Evolutionary conservation across 1,284 basidiomycete genomes (phyloP).

Genomic region (Blastosporella zonata): DNA sequence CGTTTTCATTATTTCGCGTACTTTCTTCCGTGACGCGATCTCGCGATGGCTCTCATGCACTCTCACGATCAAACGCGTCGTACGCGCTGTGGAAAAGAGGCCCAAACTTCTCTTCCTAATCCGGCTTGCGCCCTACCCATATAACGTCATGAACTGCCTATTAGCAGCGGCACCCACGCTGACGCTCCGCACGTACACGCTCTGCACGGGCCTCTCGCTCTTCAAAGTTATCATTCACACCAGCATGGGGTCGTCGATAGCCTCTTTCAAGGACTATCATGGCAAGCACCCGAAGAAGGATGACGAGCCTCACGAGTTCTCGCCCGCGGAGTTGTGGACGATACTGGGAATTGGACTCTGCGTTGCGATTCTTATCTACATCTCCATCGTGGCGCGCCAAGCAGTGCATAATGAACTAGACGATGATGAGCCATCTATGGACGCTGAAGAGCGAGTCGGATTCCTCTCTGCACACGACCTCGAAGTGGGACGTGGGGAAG

Average conservation of each 20-base stretch:
- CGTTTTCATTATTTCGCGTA: slow-evolving; percentile 76
- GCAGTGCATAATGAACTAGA: slow-evolving; percentile 80
- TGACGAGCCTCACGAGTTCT: slow-evolving; percentile 40
- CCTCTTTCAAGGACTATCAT: slow-evolving; percentile 75
- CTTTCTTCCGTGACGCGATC: slow-evolving; percentile 67
- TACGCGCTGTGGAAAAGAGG: slow-evolving; percentile 83
- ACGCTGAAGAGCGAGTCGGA: slow-evolving; percentile 45
- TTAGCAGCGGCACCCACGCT: slow-evolving; percentile 85
- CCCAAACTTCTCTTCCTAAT: slow-evolving; percentile 84
- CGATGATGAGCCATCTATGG: slow-evolving; percentile 41
- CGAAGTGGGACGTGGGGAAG: slow-evolving; percentile 27
- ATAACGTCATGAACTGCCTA: slow-evolving; percentile 89
- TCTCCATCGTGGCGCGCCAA: slow-evolving; percentile 73
- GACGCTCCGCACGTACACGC: slow-evolving; percentile 72
- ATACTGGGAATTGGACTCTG: slow-evolving; percentile 70
- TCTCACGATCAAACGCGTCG: slow-evolving; percentile 66
- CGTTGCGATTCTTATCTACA: slow-evolving; percentile 74
- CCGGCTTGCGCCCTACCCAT: slow-evolving; percentile 80
- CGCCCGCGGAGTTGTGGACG: slow-evolving; percentile 63
- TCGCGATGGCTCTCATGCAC: slow-evolving; percentile 68
- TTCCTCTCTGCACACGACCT: slow-evolving; percentile 37
- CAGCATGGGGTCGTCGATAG: slow-evolving; percentile 76
- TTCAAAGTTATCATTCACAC: slow-evolving; percentile 88
- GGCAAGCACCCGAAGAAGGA: slow-evolving; percentile 30
- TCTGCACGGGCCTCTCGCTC: slow-evolving; percentile 79